A percentile compares a stretch with the other conserved stretches of the same genome.
Conservation (phyloP, 139 green algal species). For the Chlamydomonas schloesseri region DNA sequence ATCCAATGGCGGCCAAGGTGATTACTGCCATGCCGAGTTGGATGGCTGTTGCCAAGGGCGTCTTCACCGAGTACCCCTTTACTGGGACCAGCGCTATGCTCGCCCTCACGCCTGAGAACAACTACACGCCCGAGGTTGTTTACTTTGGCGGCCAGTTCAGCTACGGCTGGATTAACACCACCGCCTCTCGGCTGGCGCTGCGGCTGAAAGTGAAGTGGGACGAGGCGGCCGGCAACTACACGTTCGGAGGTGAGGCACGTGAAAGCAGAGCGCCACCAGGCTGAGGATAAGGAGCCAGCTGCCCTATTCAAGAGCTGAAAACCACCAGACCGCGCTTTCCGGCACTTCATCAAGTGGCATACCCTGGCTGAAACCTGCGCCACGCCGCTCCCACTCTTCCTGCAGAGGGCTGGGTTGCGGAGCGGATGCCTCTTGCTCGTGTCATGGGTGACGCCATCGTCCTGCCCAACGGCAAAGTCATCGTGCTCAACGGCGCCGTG, state of each 20-base stretch:
- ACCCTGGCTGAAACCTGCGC: no score
- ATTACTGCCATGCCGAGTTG: not conserved
- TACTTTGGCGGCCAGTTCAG: slow-evolving; percentile 31
- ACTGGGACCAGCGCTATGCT: not conserved
- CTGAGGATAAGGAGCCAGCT: no score
- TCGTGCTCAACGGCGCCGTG: slow-evolving; percentile 33
- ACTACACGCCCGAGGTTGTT: not conserved
- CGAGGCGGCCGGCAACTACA: slow-evolving; percentile 17
- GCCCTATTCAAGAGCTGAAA: no score
- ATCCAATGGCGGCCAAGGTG: not conserved
- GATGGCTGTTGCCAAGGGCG: not conserved
- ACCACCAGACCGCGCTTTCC: no score
- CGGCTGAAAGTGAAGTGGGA: not conserved
- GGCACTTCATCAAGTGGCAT: no score
- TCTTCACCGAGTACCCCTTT: slow-evolving; percentile 10
- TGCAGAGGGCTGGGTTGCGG: not conserved
- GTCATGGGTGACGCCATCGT: slow-evolving; percentile 42
- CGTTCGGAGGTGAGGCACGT: not conserved
- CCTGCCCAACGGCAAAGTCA: slow-evolving; percentile 48
- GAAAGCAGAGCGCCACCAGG: no score
- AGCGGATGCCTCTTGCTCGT: slow-evolving; percentile 21
- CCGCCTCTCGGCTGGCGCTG: not conserved
- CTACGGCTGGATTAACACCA: not conserved
- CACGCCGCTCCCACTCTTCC: no score
- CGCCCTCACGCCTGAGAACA: not conserved